Percentiles rank a stretch among this genome's conserved stretches.
These are phyloP conservation scores for Acer saccharum DNA, from an alignment of 345 rosid species.

Conservation along the genomic window DNA sequence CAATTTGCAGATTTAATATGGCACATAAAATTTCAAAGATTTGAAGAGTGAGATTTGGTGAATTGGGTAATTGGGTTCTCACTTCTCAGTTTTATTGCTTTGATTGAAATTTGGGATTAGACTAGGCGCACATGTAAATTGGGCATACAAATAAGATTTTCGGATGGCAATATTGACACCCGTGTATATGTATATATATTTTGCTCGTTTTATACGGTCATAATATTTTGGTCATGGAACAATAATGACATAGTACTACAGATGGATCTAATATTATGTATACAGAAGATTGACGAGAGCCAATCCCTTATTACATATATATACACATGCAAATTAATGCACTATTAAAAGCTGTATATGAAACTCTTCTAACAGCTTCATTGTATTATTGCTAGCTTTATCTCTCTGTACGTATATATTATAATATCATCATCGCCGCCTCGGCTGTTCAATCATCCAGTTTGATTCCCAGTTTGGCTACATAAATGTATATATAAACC, in stretches of 20 bases:
- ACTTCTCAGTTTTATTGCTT: no score
- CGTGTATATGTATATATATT: no score
- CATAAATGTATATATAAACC: background rate
- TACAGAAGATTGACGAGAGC: background rate
- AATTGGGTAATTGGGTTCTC: no score
- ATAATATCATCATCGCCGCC: background rate
- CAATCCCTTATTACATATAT: background rate
- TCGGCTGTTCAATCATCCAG: background rate
- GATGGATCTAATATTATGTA: background rate
- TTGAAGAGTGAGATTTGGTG: no score
- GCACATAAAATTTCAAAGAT: no score
- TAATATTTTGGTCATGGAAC: background rate
- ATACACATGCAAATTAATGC: background rate
- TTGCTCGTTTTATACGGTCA: no score
- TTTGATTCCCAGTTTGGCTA: background rate
- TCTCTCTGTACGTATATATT: background rate
- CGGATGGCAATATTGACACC: no score
- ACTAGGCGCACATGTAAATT: no score
- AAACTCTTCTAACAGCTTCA: background rate
- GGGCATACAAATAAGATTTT: no score
- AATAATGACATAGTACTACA: background rate
- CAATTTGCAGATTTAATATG: no score
- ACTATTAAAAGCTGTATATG: background rate
- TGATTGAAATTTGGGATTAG: no score
- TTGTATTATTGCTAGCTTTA: background rate